Percentiles rank a stretch among this genome's conserved stretches.
phyloP scores from a whole-genome alignment of 345 rosid genomes.

The Ceriops decandra region DNA sequence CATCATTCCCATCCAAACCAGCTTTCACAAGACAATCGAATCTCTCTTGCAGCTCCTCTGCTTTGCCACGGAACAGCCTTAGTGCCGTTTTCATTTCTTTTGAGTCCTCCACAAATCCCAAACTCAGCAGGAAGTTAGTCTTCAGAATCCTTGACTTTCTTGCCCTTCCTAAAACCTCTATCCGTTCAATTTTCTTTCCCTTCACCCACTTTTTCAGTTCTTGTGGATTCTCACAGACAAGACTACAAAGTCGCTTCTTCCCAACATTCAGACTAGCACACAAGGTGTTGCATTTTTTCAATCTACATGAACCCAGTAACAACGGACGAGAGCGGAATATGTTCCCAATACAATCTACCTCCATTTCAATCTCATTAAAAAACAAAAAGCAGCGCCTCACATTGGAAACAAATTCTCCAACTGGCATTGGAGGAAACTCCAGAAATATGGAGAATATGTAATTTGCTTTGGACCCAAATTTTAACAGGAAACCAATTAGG shows the following conservation, averaged over 20 bases:
- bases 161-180: slow-evolving; percentile 34
- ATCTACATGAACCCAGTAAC: slow-evolving; percentile 46
- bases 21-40: slow-evolving; percentile 63
- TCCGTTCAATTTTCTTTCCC: slow-evolving; percentile 33
- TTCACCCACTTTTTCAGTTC: slow-evolving; percentile 46
- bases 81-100: slow-evolving; percentile 39
- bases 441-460: slow-evolving; percentile 43
- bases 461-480: slow-evolving; percentile 47
- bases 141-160: slow-evolving; percentile 36
- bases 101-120: slow-evolving; percentile 52
- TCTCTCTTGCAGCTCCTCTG: slow-evolving; percentile 65
- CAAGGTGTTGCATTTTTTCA: slow-evolving; percentile 53
- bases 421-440: slow-evolving; percentile 47
- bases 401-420: slow-evolving; percentile 48
- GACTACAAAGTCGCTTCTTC: slow-evolving; percentile 43
- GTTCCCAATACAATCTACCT: slow-evolving; percentile 39
- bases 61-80: slow-evolving; percentile 58
- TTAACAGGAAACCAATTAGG: slow-evolving; percentile 46
- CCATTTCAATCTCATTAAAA: slow-evolving; percentile 56
- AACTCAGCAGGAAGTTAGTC: slow-evolving; percentile 51
- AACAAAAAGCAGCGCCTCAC: slow-evolving; percentile 45
- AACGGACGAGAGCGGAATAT: slow-evolving; percentile 40
- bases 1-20: slow-evolving; percentile 59
- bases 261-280: slow-evolving; percentile 45
- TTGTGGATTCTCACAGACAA: slow-evolving; percentile 54